Conservation (phyloP, 352 stramenopile genomes). For the Phytopythium chamaehyphon region DNA sequence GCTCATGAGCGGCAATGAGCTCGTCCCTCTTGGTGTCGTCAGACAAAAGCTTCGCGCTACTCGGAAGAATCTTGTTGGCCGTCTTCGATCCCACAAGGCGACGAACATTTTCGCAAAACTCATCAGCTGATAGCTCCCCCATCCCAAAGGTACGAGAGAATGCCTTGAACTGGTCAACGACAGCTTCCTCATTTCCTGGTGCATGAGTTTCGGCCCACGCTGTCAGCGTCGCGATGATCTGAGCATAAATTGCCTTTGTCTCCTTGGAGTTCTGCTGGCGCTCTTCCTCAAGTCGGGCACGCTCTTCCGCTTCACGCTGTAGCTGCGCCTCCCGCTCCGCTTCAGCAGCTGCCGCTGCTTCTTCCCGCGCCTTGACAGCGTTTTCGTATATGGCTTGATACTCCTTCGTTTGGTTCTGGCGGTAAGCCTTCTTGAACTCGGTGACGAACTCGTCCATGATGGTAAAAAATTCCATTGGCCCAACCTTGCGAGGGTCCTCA, state of each 20-base stretch:
- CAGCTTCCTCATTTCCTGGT: slow-evolving; percentile 33
- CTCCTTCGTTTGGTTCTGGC: slow-evolving; percentile 86
- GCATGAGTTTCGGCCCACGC: slow-evolving; percentile 54
- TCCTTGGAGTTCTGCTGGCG: slow-evolving; percentile 45
- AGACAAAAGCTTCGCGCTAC: slow-evolving; percentile 63
- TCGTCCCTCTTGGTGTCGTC: slow-evolving; percentile 51
- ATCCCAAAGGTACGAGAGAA: slow-evolving; percentile 53
- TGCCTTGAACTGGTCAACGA: slow-evolving; percentile 63
- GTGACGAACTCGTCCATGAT: slow-evolving; percentile 82
- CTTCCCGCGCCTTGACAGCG: slow-evolving; percentile 41
- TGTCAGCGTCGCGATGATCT: slow-evolving; percentile 64
- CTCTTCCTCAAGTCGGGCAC: slow-evolving; percentile 48
- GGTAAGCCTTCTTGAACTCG: slow-evolving; percentile 87
- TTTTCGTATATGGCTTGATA: slow-evolving; percentile 76
- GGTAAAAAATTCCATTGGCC: slow-evolving; percentile 79
- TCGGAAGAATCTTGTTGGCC: slow-evolving; percentile 64
- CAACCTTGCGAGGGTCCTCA: slow-evolving; percentile 77
- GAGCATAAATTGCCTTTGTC: slow-evolving; percentile 54
- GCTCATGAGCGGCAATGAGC: slow-evolving; percentile 51
- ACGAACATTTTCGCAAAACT: slow-evolving; percentile 67
- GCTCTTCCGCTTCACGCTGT: slow-evolving; percentile 50
- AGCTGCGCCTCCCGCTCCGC: slow-evolving; percentile 42
- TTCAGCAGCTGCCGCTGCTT: slow-evolving; percentile 32
- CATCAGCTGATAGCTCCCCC: slow-evolving; percentile 63
- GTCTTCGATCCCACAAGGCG: slow-evolving; percentile 71